These are phyloP conservation scores for Colletotrichum tanaceti DNA, from an alignment of 2,329 filamentous ascomycete species.

Conservation along the genomic window DNA sequence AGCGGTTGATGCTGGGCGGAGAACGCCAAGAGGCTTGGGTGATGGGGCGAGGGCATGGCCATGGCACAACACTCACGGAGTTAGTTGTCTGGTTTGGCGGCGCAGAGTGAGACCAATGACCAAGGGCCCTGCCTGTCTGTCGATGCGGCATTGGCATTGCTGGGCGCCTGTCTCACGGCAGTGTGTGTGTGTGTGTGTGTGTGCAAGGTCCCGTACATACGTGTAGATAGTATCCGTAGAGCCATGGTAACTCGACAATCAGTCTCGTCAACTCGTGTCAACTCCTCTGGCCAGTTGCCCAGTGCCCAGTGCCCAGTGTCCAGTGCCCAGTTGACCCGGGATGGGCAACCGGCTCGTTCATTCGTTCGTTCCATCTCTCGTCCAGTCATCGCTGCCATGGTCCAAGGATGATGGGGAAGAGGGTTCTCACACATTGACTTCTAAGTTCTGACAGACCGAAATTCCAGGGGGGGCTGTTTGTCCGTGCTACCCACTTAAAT, in stretches of 20 bases:
- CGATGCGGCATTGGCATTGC: constrained; percentile 34
- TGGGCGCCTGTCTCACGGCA: constrained; percentile 38
- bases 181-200: background rate
- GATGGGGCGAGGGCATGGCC: constrained; percentile 19
- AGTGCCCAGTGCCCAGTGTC: too few relatives aligned
- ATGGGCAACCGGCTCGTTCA: background rate
- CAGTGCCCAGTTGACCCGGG: too few relatives aligned
- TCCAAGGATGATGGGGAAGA: background rate
- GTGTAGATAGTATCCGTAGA: too few relatives aligned
- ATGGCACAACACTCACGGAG: too few relatives aligned
- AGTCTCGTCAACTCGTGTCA: background rate
- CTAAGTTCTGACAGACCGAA: constrained; percentile 11
- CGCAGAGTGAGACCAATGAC: background rate
- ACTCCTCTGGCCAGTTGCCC: too few relatives aligned
- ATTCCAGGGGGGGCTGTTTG: background rate
- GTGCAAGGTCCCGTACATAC: too few relatives aligned
- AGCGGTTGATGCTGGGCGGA: constrained; percentile 37
- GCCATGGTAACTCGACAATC: too few relatives aligned
- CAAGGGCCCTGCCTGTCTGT: too few relatives aligned
- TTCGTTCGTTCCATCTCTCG: background rate
- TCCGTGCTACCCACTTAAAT: background rate
- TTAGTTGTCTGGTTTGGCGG: too few relatives aligned
- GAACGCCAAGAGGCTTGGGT: constrained; percentile 36
- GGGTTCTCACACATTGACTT: too few relatives aligned
- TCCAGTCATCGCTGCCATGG: background rate